Conservation (phyloP, 176 grass and related monocot species). For the Oryza rufipogon region DNA sequence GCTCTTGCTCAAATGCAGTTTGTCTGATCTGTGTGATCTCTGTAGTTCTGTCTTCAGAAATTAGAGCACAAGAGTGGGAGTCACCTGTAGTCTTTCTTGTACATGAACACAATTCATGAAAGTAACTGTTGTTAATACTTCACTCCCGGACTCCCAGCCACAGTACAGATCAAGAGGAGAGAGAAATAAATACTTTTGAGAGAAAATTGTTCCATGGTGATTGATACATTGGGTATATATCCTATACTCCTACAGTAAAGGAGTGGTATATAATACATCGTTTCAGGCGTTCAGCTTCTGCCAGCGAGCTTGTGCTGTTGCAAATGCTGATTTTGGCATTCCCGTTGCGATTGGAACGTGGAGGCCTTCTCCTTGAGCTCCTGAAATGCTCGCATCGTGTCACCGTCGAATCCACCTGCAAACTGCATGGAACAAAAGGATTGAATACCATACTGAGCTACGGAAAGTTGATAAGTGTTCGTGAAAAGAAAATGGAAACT, state of each 20-base stretch:
- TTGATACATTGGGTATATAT: conserved; percentile 13
- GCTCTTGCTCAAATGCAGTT: not conserved
- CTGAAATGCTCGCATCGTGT: conserved; percentile 95
- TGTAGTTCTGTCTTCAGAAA: not conserved
- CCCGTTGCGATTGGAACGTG: conserved; percentile 51
- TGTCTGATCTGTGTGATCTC: not conserved
- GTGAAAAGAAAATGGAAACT: not conserved
- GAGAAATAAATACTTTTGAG: not conserved
- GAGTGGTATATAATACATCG: conserved; percentile 11
- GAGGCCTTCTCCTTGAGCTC: conserved; percentile 88
- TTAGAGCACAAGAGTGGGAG: not conserved
- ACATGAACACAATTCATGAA: too few species aligned
- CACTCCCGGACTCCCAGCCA: not conserved
- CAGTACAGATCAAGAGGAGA: not conserved
- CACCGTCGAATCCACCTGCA: conserved; percentile 84
- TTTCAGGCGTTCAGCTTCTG: conserved; percentile 42
- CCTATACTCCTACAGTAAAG: not conserved
- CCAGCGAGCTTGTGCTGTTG: conserved; percentile 75
- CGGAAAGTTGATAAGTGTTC: not conserved
- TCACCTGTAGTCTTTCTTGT: not conserved
- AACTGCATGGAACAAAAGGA: conserved; percentile 48
- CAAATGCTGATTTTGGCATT: conserved; percentile 54
- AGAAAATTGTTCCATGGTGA: conserved; percentile 4
- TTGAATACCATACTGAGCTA: not conserved
- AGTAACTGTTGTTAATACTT: too few species aligned